Evolutionary conservation across 1,284 basidiomycete species (phyloP), one percentile per base, ranked within the genome.

Genomic region (Laetiporus sulphureus): DNA sequence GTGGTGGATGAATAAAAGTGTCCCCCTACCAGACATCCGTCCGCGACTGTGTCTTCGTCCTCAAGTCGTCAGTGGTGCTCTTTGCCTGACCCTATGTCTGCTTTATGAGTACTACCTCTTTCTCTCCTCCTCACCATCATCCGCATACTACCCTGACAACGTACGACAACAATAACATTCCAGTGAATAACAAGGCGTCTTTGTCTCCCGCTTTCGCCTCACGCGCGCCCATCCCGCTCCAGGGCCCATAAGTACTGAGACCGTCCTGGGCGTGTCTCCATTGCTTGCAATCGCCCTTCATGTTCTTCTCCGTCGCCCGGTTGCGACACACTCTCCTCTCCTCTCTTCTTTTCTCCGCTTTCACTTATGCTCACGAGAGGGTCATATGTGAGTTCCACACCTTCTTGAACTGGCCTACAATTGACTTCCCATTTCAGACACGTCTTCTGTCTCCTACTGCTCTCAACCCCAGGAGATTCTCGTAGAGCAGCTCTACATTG

Each of bases 401-500:
- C 29, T 19, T 24, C 22, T 22, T n/a, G n/a, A n/a, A n/a, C n/a
- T n/a, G n/a, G n/a, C n/a, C n/a, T n/a, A n/a, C n/a, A n/a, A n/a
- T n/a, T n/a, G n/a, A n/a, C n/a, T n/a, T 44, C 30, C 33, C 32
- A 27, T 34, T 49, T 35, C 42, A 85, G 83, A 83, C 62, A 90
- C 91, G 30, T 89, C 88, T 32, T 86, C 88, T 40, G 88, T 93
- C 51, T 84, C 89, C 15, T 93, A 93, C 61, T 94, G 91, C 64
- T 70, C 83, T 39, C 82, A 86, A 31, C 85, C 89, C 32, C 79
- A 83, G 59, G 76, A 79, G 25, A 72, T 94, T 48, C 77, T 91
- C 53, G 73, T 94, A 36, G 77, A 90, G 61, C 75, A 83, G 52
- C 89, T 94, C 58, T 80, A 91, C 54, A 67, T 93, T 45, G 69